Evolutionary conservation across 2,329 filamentous ascomycete species (phyloP), one percentile per base, ranked within the genome.

Genomic region (Domatiomyces catenatus): DNA sequence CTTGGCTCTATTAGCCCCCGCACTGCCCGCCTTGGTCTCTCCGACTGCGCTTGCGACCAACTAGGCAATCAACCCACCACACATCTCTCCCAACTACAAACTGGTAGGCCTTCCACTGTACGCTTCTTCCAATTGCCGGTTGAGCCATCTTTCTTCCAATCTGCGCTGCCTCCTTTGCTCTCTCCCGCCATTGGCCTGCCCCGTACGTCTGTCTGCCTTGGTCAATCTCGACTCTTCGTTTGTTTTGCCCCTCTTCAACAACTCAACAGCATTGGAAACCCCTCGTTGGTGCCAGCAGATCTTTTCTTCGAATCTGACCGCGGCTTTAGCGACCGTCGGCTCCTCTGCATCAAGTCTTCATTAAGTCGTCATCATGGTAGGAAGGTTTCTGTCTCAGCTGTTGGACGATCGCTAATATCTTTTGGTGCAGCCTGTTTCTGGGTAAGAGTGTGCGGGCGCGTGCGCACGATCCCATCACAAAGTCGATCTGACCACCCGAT

Each of bases 351-450:
- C 15, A 4, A 32, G 10, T 32, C 28, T 32, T 8, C 8, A 32
- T 12, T 32, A 42, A 20, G 20, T 36, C 45, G 26, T 51, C 54
- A 48, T 45, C 53, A 59, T 59, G 58, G 58, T 58, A 39, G 15
- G 32, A 39, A 50, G 49, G 55, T 20, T 19, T 19, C 19, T 15
- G 17, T 44, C 32, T 42, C 18, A 2, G n/a, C 47, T 6, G 8
- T 39, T 42, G 12, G 42, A 24, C 45, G 19, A 22, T 10, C 12
- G 39, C 56, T 56, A 42, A 55, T 52, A 24, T 1, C 20, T 19
- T 8, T 3, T 44, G 36, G 42, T 48, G 28, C 45, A 59, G 58
- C 58, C 58, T 59, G 56, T 58, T 20, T 58, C 58, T 24, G 58
- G 58, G 58, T 59, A 55, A 53, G 58, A n/a, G n/a, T 57, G 47